phyloP scores from a whole-genome alignment of 1,284 basidiomycete genomes.

The Trametes pubescens region DNA sequence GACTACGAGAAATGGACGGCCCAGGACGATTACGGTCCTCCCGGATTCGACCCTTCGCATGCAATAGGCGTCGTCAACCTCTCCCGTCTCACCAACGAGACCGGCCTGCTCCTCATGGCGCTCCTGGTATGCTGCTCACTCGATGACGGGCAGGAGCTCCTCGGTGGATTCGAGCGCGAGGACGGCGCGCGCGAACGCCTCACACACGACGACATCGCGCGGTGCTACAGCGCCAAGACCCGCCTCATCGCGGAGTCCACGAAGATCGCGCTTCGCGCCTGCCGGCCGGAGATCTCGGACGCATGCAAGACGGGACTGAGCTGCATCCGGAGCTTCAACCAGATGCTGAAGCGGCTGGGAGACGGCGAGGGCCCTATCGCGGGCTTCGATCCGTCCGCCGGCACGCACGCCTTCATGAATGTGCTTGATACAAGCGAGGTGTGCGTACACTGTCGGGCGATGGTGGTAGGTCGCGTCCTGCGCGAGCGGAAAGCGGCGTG shows the following conservation, averaged over 20 bases:
- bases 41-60: not conserved
- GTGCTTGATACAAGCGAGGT: no score
- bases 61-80: slow-evolving; percentile 6
- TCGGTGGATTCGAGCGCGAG: slow-evolving; percentile 7
- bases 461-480: no score
- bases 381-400: no score
- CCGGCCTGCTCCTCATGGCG: not conserved
- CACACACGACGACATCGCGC: not conserved
- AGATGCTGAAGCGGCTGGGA: no score
- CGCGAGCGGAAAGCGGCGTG: no score
- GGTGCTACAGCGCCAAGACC: not conserved
- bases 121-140: slow-evolving; percentile 6
- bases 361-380: no score
- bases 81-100: not conserved
- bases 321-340: no score
- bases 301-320: no score
- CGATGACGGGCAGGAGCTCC: not conserved
- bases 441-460: no score
- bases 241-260: not conserved
- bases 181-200: slow-evolving; percentile 18
- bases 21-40: not conserved
- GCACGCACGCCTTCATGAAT: no score
- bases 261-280: no score
- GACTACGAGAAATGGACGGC: not conserved
- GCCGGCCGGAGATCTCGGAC: no score